Evolutionary conservation across 352 stramenopile species (phyloP), one percentile per base, ranked within the genome.

Genomic region (Phytophthora brassicae): DNA sequence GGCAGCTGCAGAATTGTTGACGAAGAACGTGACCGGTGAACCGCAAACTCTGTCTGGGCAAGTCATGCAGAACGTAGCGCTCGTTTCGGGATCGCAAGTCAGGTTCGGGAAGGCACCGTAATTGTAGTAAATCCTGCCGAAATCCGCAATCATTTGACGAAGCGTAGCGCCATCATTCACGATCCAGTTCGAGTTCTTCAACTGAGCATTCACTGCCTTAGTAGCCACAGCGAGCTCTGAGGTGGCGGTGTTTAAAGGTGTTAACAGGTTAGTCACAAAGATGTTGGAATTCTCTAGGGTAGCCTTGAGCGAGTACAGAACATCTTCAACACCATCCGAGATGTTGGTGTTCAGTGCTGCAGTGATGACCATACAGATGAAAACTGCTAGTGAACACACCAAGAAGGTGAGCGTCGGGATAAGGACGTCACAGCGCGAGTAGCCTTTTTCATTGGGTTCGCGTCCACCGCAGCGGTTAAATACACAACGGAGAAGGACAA

Each of bases 391-490:
- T 11, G 79, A 88, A 52, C 83, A 90, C 5, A 81, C 51, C 6
- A 84, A 59, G 56, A 92, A 94, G 0, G 80, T 67, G 16, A 90
- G 56, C 1, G 72, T 75, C 13, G 86, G 86, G 14, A 87, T 67
- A 35, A 94, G 58, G 35, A 92, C 85, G 39, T 88, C 75, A 48
- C 86, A 93, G n/a, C 82, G 82, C 39, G 82, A 80, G 64, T 94
- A 94, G 3, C 86, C 86, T 29, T 90, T 88, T 16, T 93, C 84
- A 11, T 66, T 65, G 5, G 86, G 86, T 38, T 90, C 87, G 4
- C 84, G 80, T 1, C 86, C 86, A 3, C 86, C 81, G 48, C 86
- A 94, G 31, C 79, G 79, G 57, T 94, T 94, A 66, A 89, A 94
- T 4, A 90, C 58, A 54, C 86, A 94, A 2, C 86, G 84, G 6